phyloP scores from a whole-genome alignment of 2,329 filamentous ascomycete genomes.

The Fusarium euwallaceae region DNA sequence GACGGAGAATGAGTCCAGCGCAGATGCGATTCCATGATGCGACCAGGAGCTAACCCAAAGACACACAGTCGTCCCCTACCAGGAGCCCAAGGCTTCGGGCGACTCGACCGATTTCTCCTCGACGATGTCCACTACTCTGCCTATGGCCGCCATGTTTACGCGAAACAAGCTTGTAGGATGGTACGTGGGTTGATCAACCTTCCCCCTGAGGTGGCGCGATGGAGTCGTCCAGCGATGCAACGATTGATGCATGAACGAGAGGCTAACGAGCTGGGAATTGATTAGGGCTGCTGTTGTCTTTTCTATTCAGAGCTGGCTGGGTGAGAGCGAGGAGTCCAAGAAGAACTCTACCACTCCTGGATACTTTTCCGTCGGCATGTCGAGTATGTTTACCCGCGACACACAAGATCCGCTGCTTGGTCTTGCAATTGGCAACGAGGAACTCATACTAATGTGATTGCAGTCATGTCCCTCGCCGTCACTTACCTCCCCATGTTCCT shows the following conservation, averaged over 20 bases:
- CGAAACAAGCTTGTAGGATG: conserved; percentile 86
- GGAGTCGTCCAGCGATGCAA: background rate
- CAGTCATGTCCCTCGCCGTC: conserved; percentile 71
- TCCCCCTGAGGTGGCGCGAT: background rate
- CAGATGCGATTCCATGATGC: conserved; percentile 11
- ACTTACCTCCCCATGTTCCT: conserved; percentile 66
- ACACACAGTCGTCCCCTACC: conserved; percentile 86
- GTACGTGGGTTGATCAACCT: conserved; percentile 54
- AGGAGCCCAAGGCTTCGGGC: conserved; percentile 77
- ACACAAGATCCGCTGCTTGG: background rate
- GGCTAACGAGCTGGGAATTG: conserved; percentile 6
- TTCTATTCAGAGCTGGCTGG: conserved; percentile 81
- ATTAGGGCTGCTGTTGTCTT: conserved; percentile 80
- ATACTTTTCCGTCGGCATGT: conserved; percentile 82
- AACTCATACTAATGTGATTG: conserved; percentile 20
- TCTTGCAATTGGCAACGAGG: background rate
- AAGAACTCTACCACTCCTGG: conserved; percentile 76
- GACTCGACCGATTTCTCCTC: conserved; percentile 78
- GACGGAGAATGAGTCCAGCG: background rate
- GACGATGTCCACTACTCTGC: conserved; percentile 81
- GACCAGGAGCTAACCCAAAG: conserved; percentile 23
- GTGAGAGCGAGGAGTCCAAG: conserved; percentile 77
- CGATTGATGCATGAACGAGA: background rate
- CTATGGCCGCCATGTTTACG: conserved; percentile 85
- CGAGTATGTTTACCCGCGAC: conserved; percentile 65